Evolutionary conservation across 176 grass and related monocot genomes (phyloP), one percentile per base, ranked within the genome.

Genomic region (Lolium multiflorum): DNA sequence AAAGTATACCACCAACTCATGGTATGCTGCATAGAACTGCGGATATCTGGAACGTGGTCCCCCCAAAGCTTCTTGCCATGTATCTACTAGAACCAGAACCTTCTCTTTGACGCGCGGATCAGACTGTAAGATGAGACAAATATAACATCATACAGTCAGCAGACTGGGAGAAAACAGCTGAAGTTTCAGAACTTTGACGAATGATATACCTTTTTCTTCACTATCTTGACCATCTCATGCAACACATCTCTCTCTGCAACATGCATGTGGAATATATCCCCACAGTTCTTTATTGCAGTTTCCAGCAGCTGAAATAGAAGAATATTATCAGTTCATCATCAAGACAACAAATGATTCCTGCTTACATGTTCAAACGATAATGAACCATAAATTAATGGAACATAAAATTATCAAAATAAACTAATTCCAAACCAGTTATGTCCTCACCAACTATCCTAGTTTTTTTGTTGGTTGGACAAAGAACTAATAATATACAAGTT

Each of bases 201-300:
- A 82, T 65, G 54, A 13, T 20, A 26, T 77, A 99, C 97, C 97
- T 99, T 99, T 91, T 96, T 97, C 76, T 95, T 99, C 39, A 95
- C 89, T 89, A 99, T 91, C 90, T 96, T 99, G 87, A 99, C 97
- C 97, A 99, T 99, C 86, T 99, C 90, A 89, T 99, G 94, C 70
- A 94, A 87, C 82, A 99, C 39, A 83, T 93, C 97, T 93, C 83
- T 94, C 82, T 99, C 97, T 7, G 97, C 97, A 83, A 99, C 97
- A 90, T 99, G 97, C 97, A 99, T 99, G 85, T 99, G 97, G 51
- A 97, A 87, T 83, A 99, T 99, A 87, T 99, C 97, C 52, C 97
- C 97, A 90, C 97, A 97, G 89, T 93, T 93, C 89, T 93, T 99
- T 13, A 99, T 77, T 78, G 87, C 89, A 63, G 97, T 96, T 88